phyloP scores from a whole-genome alignment of 805 yeast genomes.

The Suhomyces prunicola region DNA sequence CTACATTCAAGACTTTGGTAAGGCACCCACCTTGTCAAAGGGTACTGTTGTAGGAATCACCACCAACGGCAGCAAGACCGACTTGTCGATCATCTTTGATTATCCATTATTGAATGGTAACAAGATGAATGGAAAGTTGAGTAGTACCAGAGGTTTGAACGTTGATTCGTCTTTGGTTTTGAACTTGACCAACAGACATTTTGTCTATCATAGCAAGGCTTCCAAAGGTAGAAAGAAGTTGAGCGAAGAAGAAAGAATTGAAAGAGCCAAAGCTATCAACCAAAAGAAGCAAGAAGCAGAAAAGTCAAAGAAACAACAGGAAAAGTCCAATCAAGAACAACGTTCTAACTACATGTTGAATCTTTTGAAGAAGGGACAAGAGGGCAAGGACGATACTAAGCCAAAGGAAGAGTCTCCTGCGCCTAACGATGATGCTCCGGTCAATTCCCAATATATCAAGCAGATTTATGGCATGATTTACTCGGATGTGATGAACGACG shows the following conservation, averaged over 20 bases:
- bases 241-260: slow-evolving; percentile 18
- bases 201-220: slow-evolving; percentile 71
- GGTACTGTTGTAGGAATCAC: slow-evolving; percentile 82
- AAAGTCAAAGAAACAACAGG: slow-evolving; percentile 4
- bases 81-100: slow-evolving; percentile 82
- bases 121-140: slow-evolving; percentile 71
- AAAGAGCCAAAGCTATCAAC: slow-evolving; percentile 6
- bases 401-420: background rate
- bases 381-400: slow-evolving; percentile 4
- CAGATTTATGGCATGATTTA: slow-evolving; percentile 44
- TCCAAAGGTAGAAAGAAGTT: slow-evolving; percentile 41
- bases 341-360: slow-evolving; percentile 31
- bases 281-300: slow-evolving; percentile 8
- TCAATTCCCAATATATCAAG: slow-evolving; percentile 33
- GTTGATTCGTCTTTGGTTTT: slow-evolving; percentile 79
- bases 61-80: slow-evolving; percentile 56
- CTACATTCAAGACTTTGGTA: slow-evolving; percentile 81
- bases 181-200: slow-evolving; percentile 72
- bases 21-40: slow-evolving; percentile 79
- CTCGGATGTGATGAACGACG: slow-evolving; percentile 42
- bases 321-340: slow-evolving; percentile 15
- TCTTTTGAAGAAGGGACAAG: slow-evolving; percentile 22
- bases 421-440: slow-evolving; percentile 12
- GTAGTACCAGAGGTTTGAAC: slow-evolving; percentile 76
- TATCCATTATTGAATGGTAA: slow-evolving; percentile 78